Conservation (phyloP, 192 early-diverging fungal species). For the Backusella australiensis region DNA sequence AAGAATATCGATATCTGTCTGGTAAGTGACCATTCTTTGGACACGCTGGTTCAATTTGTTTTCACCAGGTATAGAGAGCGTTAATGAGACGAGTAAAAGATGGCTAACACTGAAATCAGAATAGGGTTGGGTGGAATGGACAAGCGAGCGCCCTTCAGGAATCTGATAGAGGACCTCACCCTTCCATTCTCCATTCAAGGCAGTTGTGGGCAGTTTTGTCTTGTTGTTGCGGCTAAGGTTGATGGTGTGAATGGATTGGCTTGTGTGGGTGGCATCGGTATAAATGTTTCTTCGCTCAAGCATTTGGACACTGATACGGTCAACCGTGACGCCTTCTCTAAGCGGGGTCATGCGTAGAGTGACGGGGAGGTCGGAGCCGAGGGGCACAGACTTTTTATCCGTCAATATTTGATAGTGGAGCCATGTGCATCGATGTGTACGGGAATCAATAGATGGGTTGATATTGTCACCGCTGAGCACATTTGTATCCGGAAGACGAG, state of each 20-base stretch:
- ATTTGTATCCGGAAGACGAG: not conserved
- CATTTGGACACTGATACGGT: not conserved
- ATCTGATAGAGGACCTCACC: not conserved
- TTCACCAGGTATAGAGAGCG: slow-evolving; percentile 5
- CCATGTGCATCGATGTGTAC: not conserved
- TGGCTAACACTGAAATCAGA: slow-evolving; percentile 3
- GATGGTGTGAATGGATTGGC: not conserved
- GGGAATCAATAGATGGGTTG: not conserved
- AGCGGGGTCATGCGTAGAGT: not conserved
- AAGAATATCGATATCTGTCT: slow-evolving; percentile 12
- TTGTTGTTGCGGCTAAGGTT: not conserved
- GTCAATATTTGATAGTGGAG: not conserved
- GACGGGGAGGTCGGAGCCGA: not conserved
- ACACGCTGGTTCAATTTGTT: not conserved
- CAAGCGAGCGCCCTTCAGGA: not conserved
- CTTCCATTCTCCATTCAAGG: not conserved
- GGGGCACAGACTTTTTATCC: not conserved
- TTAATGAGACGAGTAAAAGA: slow-evolving; percentile 4
- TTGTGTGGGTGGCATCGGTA: not conserved
- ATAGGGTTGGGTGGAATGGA: slow-evolving; percentile 7
- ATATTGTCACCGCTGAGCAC: not conserved
- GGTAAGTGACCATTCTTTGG: slow-evolving; percentile 2
- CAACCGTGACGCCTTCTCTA: not conserved
- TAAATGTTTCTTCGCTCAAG: slow-evolving; percentile 1
- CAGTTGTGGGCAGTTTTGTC: not conserved